phyloP scores from a whole-genome alignment of 805 yeast genomes.

The Candida pseudofarinosa region DNA sequence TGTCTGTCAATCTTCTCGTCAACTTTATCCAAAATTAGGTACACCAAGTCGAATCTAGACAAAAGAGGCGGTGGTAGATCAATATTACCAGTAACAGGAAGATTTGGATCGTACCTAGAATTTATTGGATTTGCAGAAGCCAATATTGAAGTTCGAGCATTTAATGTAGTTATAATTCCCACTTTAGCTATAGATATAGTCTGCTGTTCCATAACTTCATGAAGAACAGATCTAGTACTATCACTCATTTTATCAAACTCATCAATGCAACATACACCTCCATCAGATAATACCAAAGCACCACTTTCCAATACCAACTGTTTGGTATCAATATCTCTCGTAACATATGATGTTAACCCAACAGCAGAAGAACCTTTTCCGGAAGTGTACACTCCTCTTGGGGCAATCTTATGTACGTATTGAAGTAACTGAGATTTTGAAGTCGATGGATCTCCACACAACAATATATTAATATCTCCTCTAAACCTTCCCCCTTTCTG shows the following conservation, averaged over 20 bases:
- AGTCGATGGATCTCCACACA: conserved; percentile 98
- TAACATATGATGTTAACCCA: conserved; percentile 95
- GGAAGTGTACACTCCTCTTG: conserved; percentile 95
- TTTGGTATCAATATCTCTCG: conserved; percentile 89
- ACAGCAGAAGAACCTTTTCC: conserved; percentile 99
- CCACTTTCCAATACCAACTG: conserved; percentile 94
- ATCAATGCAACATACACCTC: conserved; percentile 98
- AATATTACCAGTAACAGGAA: conserved; percentile 92
- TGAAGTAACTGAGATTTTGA: conserved; percentile 92
- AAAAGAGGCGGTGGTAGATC: conserved; percentile 95
- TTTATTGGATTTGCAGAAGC: conserved; percentile 98
- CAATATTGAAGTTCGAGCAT: conserved; percentile 91
- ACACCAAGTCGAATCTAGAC: conserved; percentile 93
- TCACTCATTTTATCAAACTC: conserved; percentile 98
- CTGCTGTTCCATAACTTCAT: conserved; percentile 99
- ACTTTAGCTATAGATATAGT: conserved; percentile 98
- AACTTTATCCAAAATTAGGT: conserved; percentile 86
- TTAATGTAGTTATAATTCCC: conserved; percentile 93
- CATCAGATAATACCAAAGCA: conserved; percentile 93
- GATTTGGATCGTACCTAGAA: conserved; percentile 88
- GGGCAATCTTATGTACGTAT: conserved; percentile 96
- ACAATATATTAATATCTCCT: conserved; percentile 87
- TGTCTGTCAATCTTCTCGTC: conserved; percentile 82
- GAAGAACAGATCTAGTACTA: conserved; percentile 87
- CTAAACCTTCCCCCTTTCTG: conserved; percentile 89